Evolutionary conservation across 2,329 filamentous ascomycete species (phyloP).

Genomic region (Cadophora sp.): DNA sequence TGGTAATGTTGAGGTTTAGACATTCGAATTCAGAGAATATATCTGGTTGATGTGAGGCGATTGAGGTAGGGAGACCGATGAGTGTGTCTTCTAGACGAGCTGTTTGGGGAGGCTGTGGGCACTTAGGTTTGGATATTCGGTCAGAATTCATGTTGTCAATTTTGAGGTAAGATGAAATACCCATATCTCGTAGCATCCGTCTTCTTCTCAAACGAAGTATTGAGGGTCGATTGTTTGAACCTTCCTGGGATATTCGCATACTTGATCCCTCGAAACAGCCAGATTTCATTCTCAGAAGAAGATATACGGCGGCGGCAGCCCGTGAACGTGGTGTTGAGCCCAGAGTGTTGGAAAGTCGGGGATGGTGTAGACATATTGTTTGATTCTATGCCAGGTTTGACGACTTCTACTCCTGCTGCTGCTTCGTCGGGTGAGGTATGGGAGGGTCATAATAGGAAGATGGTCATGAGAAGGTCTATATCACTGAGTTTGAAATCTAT

Average conservation of each 20-base stretch:
- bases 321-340: neutral
- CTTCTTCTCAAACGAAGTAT: constrained; percentile 9
- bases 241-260: constrained; percentile 27
- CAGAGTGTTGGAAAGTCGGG: neutral
- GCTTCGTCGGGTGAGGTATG: neutral
- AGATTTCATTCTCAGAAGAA: constrained; percentile 17
- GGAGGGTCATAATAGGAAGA: constrained; percentile 10
- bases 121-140: constrained; percentile 17
- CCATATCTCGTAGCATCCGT: constrained; percentile 26
- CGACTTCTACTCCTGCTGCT: neutral
- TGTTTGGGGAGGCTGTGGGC: constrained; percentile 21
- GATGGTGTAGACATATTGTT: constrained; percentile 4
- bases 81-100: constrained; percentile 24
- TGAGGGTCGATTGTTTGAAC: constrained; percentile 25
- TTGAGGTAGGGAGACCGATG: constrained; percentile 19
- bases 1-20: constrained; percentile 52
- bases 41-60: constrained; percentile 14
- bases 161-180: constrained; percentile 5
- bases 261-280: constrained; percentile 30
- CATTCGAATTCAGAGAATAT: constrained; percentile 49
- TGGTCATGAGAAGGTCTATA: constrained; percentile 21
- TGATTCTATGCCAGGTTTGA: neutral
- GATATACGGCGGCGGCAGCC: neutral
- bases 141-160: too few relatives aligned
- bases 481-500: constrained; percentile 7